Evolutionary conservation across 1,139 yeast species (phyloP), one percentile per base, ranked within the genome.

Genomic region (Kodamaea alishanica): DNA sequence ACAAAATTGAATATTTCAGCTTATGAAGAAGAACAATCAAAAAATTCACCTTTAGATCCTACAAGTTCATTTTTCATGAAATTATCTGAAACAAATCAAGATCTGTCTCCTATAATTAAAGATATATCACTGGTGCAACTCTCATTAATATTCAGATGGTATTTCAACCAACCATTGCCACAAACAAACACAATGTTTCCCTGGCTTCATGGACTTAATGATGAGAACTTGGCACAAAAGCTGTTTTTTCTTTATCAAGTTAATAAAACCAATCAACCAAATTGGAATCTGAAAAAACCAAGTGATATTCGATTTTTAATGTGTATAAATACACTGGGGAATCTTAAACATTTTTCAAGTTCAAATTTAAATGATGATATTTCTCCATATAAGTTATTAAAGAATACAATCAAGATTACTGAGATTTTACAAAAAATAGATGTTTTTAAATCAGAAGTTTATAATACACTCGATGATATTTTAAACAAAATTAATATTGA

Each of bases 181-280:
- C 77, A 74, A 2, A 82, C 92, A 9, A 74, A 68, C 24, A 58
- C 55, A 6, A 77, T 89, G 73, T 90, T 89, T 52, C 97, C 97
- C 1, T 89, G 97, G 97, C 69, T 87, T 31, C 96, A 89, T 56
- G 95, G 96, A 0, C 61, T 80, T 22, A 78, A 77, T 47, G 60
- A 56, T 26, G 73, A 69, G 30, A 77, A 77, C 50, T 65, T 64
- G 45, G 76, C 81, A 3, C 83, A 77, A 49, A 58, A 69, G 32
- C 64, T 61, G 37, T 71, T 64, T 46, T 70, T 71, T 45, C 44
- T 61, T 10, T 55, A 57, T 35, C 71, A 65, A 39, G 4, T 15
- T 15, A 15, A 15, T 15, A 61, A 55, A 38, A 44, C 45, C 29
- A 33, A 36, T 4, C 43, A 37, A 26, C 23, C 25, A 7, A 28